Conservation (phyloP, 306 rosid species). For the Fagus sylvatica region DNA sequence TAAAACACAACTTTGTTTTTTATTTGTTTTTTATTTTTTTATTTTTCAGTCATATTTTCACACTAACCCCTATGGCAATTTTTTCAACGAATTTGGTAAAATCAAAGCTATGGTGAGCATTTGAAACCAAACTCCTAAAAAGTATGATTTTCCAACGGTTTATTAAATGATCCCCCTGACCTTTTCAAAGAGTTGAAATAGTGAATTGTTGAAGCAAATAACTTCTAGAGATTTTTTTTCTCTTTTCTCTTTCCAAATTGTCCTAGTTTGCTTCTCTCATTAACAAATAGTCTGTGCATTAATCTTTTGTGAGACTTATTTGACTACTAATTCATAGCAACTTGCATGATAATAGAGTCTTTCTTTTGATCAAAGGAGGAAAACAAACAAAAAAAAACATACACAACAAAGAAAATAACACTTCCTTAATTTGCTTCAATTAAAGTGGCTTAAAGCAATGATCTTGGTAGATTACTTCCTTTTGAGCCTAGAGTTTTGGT, state of each 20-base stretch:
- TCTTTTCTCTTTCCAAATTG: not conserved
- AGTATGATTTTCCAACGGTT: not conserved
- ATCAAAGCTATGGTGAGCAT: constrained; percentile 10
- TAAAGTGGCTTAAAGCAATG: not conserved
- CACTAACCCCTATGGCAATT: constrained; percentile 23
- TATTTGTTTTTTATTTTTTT: constrained; percentile 3
- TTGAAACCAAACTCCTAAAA: constrained; percentile 6
- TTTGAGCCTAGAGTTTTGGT: not conserved
- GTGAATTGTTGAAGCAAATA: not conserved
- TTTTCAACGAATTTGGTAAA: constrained; percentile 43
- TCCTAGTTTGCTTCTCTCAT: not conserved
- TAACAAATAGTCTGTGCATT: not conserved
- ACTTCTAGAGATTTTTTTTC: not conserved
- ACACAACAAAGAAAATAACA: not conserved
- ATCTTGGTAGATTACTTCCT: not conserved
- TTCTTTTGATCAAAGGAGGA: not conserved
- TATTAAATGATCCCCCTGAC: not conserved
- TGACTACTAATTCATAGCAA: not conserved
- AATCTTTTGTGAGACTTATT: not conserved
- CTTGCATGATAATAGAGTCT: not conserved
- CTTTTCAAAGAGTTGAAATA: not conserved
- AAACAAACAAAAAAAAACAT: not conserved
- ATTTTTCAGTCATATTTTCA: constrained; percentile 53
- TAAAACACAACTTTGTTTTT: constrained; percentile 37
- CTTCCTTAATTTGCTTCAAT: not conserved